Conservation (phyloP, 257 asterid genomes). For the Eustoma russellianum region DNA sequence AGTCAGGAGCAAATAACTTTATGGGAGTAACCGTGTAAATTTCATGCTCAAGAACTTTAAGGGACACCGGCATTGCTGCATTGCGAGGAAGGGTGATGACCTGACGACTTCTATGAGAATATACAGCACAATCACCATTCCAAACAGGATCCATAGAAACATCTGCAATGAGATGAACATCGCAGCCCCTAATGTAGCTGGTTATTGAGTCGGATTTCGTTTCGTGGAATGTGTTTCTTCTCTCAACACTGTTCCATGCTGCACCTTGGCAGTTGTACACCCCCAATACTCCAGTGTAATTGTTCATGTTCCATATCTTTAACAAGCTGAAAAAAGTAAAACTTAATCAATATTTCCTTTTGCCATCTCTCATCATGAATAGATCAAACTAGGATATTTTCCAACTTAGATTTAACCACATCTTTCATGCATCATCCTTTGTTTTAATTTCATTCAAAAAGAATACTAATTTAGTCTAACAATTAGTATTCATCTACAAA, state of each 20-base stretch:
- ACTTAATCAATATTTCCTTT: too few species aligned
- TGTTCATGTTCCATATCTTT: slow-evolving; percentile 96
- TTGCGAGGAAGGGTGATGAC: slow-evolving; percentile 35
- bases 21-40: slow-evolving; percentile 60
- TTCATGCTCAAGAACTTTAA: slow-evolving; percentile 77
- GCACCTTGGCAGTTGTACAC: slow-evolving; percentile 95
- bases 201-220: slow-evolving; percentile 48
- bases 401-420: slow-evolving; percentile 10
- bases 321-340: slow-evolving; percentile 34
- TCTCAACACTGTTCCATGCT: slow-evolving; percentile 63
- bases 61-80: slow-evolving; percentile 59
- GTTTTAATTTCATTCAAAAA: too few species aligned
- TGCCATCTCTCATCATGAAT: too few species aligned
- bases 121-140: slow-evolving; percentile 57
- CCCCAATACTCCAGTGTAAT: slow-evolving; percentile 63
- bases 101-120: slow-evolving; percentile 32
- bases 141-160: slow-evolving; percentile 46
- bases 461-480: too few species aligned
- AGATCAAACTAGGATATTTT: too few species aligned
- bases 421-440: too few species aligned
- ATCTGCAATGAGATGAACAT: slow-evolving; percentile 58
- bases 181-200: slow-evolving; percentile 56
- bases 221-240: slow-evolving; percentile 69
- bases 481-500: too few species aligned
- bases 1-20: slow-evolving; percentile 33